A percentile compares a stretch with the other conserved stretches of the same genome.
Conservation (phyloP, 176 grass and related monocot species). For the Pontederia paniculata region DNA sequence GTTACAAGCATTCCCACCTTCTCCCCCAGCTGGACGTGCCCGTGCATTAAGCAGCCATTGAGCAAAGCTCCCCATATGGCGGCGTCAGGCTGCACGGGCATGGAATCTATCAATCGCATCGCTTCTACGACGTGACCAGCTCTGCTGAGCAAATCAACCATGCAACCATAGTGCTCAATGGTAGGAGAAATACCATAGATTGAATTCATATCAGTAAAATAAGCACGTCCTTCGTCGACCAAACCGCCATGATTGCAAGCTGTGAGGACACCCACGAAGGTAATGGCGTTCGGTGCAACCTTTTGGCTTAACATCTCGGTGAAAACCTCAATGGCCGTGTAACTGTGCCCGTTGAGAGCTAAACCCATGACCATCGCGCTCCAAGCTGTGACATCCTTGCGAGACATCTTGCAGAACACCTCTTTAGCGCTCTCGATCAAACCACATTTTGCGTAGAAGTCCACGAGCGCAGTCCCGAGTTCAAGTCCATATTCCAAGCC, state of each 20-base stretch:
- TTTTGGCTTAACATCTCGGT: not conserved
- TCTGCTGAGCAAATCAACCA: constrained; percentile 11
- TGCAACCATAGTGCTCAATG: constrained; percentile 11
- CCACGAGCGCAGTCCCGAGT: constrained; percentile 13
- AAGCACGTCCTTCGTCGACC: constrained; percentile 8
- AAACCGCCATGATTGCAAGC: constrained; percentile 12
- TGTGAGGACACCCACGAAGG: constrained; percentile 2
- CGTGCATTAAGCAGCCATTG: constrained; percentile 4
- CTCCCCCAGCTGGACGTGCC: not conserved
- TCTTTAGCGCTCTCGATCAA: not conserved
- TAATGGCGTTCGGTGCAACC: constrained; percentile 1
- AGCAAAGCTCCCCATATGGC: constrained; percentile 14
- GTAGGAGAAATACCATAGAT: not conserved
- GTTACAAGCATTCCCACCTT: not conserved
- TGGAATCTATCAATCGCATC: not conserved
- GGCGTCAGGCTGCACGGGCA: constrained; percentile 5
- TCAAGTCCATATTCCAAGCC: not conserved
- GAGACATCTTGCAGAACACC: constrained; percentile 5
- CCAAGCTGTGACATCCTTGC: constrained; percentile 9
- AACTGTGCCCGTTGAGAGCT: not conserved
- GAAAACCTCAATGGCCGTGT: constrained; percentile 1
- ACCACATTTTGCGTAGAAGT: constrained; percentile 18
- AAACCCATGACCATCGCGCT: constrained; percentile 16
- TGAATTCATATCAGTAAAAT: constrained; percentile 3
- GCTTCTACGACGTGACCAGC: not conserved